Conservation (phyloP, 495 filamentous ascomycete genomes). For the Cercophora newfieldiana region DNA sequence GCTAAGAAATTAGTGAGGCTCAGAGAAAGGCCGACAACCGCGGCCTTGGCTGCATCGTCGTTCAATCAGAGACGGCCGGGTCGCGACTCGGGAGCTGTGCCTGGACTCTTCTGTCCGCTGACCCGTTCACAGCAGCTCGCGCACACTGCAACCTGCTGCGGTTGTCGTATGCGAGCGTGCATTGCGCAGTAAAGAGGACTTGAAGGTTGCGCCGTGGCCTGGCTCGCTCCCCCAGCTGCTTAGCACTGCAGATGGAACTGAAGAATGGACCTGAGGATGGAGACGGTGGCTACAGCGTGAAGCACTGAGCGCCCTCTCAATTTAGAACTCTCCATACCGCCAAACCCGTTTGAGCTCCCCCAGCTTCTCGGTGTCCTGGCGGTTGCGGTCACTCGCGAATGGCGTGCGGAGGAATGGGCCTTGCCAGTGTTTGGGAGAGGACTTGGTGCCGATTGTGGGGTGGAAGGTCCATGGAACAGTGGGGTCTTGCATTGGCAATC, state of each 20-base stretch:
- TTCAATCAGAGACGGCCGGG: neutral
- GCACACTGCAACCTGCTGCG: neutral
- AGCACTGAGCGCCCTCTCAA: neutral
- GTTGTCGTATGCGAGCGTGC: neutral
- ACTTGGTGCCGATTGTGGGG: neutral
- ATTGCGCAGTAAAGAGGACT: neutral
- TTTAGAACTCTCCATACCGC: neutral
- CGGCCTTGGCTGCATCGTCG: slow-evolving; percentile 9
- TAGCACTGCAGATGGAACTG: neutral
- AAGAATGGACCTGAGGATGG: neutral
- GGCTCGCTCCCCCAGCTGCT: neutral
- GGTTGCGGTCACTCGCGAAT: neutral
- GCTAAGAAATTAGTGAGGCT: slow-evolving; percentile 18
- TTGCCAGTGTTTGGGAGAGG: neutral
- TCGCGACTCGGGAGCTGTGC: neutral
- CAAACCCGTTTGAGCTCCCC: neutral
- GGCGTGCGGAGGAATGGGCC: neutral
- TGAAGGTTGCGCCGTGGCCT: too few relatives aligned
- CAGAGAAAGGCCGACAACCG: slow-evolving; percentile 1
- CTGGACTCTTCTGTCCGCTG: neutral
- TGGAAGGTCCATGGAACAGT: slow-evolving; percentile 2
- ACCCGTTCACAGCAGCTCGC: neutral
- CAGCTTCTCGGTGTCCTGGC: neutral
- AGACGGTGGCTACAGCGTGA: neutral
- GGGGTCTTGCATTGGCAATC: slow-evolving; percentile 13